A percentile compares a stretch with the other conserved stretches of the same genome.
phyloP scores from a whole-genome alignment of 345 rosid genomes.

The rapeseed (Brassica napus) region Da-Ae NC_063445.1:58021501-58022000 shows the following conservation, averaged over 20 bases:
- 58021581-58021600: too few relatives aligned
- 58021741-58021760: conserved; percentile 43
- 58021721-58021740: neutral
- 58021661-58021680: neutral
- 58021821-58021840: neutral
- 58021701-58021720: conserved; percentile 3
- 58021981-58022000: conserved; percentile 83
- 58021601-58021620: too few relatives aligned
- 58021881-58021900: conserved; percentile 12
- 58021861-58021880: neutral
- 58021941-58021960: conserved; percentile 75
- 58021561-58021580: neutral
- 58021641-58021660: too few relatives aligned
- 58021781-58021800: conserved; percentile 73
- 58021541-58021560: neutral
- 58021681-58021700: conserved; percentile 7
- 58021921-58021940: conserved; percentile 69
- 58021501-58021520: neutral
- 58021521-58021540: too few relatives aligned
- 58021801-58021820: conserved; percentile 80
- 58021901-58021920: conserved; percentile 70
- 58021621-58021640: too few relatives aligned
- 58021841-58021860: neutral
- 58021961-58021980: conserved; percentile 92
- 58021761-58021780: conserved; percentile 84